Conservation (phyloP, 345 rosid species). For the Eucalyptus cloeziana region DNA sequence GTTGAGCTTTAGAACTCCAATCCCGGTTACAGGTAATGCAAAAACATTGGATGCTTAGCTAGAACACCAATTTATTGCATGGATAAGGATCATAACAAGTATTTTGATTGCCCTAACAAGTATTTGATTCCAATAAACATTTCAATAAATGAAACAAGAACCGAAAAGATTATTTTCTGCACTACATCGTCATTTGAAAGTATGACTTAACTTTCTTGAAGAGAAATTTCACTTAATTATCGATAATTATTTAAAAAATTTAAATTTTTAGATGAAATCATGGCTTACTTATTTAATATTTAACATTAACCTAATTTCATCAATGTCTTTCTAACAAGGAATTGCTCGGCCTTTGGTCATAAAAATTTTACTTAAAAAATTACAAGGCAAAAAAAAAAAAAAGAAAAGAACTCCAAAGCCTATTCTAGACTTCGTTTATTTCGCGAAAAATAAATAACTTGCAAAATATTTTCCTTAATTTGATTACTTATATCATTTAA, state of each 20-base stretch:
- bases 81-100: not conserved
- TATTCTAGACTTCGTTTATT: no score
- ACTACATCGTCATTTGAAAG: not conserved
- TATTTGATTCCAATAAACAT: not conserved
- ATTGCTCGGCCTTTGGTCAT: not conserved
- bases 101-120: not conserved
- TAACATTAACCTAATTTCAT: not conserved
- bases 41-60: not conserved
- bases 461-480: no score
- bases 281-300: not conserved
- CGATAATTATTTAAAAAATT: rapidly evolving
- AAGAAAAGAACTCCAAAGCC: not conserved
- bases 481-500: no score
- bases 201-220: not conserved
- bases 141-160: not conserved
- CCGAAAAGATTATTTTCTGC: not conserved
- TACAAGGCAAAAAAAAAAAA: not conserved
- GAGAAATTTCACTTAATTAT: not conserved
- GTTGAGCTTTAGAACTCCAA: not conserved
- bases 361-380: not conserved
- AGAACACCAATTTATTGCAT: not conserved
- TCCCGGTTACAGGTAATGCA: not conserved
- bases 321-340: not conserved
- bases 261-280: not conserved
- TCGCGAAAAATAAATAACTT: no score